Conservation (phyloP, 345 rosid genomes). For the Camelina neglecta region DNA sequence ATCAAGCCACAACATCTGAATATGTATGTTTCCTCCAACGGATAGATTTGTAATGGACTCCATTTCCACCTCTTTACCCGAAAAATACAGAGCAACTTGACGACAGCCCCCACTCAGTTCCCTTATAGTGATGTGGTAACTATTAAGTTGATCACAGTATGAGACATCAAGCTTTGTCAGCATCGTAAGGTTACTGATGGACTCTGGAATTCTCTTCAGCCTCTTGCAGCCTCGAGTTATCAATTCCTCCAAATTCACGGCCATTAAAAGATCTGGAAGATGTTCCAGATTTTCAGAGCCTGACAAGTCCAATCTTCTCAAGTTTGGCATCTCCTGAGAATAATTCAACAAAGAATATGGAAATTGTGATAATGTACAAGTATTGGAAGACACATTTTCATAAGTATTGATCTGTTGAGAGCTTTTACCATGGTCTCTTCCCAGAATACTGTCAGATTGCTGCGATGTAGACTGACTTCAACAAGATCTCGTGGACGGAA, state of each 20-base stretch:
- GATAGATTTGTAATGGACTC: neutral
- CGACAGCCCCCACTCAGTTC: neutral
- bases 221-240: constrained; percentile 10
- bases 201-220: constrained; percentile 13
- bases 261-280: constrained; percentile 17
- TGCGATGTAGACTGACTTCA: neutral
- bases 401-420: neutral
- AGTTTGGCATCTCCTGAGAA: neutral
- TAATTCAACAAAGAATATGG: neutral
- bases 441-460: constrained; percentile 8
- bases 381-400: neutral
- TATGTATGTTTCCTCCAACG: neutral
- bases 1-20: constrained; percentile 7
- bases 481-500: neutral
- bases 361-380: neutral
- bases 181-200: constrained; percentile 9
- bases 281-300: constrained; percentile 18
- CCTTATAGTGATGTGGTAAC: neutral
- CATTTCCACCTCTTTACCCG: neutral
- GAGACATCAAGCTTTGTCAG: constrained; percentile 15
- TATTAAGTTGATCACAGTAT: constrained; percentile 2
- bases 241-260: constrained; percentile 12
- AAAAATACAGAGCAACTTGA: constrained; percentile 5
- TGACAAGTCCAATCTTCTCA: constrained; percentile 6
- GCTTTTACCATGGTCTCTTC: neutral